A percentile compares a stretch with the other conserved stretches of the same genome.
These are phyloP conservation scores for Talaromyces wortmannii DNA, from an alignment of 495 filamentous ascomycete species.

Conservation along the genomic window DNA sequence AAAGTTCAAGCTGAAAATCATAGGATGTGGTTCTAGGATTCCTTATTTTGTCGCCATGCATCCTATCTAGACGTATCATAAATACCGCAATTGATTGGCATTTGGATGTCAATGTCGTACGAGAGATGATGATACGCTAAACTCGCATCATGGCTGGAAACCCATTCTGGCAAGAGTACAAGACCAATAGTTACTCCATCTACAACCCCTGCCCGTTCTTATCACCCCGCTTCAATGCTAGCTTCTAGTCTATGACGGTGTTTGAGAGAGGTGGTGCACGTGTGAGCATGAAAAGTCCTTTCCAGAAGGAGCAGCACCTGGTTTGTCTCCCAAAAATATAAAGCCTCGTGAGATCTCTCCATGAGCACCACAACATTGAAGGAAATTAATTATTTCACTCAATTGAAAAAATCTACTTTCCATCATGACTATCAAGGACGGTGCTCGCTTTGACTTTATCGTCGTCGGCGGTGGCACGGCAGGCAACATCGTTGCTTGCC, in stretches of 20 bases:
- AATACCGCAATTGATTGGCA: no score
- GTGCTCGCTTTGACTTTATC: slow-evolving; percentile 38
- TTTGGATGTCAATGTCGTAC: no score
- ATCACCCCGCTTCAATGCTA: neutral
- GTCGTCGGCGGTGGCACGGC: slow-evolving; percentile 52
- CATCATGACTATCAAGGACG: neutral
- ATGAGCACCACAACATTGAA: neutral
- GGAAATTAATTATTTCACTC: neutral
- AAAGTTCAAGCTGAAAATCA: no score
- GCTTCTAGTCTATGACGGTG: neutral
- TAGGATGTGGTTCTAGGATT: no score
- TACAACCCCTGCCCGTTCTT: neutral
- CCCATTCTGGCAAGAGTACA: neutral
- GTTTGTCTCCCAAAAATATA: neutral
- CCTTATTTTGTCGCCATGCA: no score
- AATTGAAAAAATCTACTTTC: neutral
- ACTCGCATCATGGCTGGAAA: neutral
- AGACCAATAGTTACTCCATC: neutral
- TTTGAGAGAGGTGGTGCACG: no score
- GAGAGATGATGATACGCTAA: no score
- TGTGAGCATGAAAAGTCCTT: neutral
- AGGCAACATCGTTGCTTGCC: slow-evolving; percentile 39
- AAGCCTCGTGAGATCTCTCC: neutral
- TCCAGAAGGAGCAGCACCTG: neutral
- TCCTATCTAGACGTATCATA: no score